Base-by-base conservation (phyloP, 306 rosid genomes). In the Calophaca sinica region DNA sequence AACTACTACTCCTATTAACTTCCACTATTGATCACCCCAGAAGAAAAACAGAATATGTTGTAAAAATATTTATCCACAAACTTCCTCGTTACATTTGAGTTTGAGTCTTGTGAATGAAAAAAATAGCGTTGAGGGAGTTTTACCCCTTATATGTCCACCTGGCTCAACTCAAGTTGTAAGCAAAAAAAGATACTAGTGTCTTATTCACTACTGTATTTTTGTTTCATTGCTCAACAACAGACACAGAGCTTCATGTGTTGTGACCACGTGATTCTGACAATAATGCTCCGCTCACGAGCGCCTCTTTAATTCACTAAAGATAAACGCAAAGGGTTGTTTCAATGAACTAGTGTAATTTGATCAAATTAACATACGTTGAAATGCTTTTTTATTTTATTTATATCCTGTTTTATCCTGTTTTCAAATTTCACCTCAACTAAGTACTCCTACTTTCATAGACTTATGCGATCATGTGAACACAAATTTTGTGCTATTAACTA, bases 181-280 rank as follows among this genome's bases (percentile, higher is more conserved):
- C n/a, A 20, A 20, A 20, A 20, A 20, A 20, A 20, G 26, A 20
- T 20, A 20, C 26, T 20, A 20, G 26, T 20, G 26, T 20, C 26
- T 20, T 20, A 20, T 0, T 74, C 42, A 28, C 36, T 74, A 50
- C 54, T 2, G 39, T 58, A 7, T 44, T 58, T 44, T 72, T 5
- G 45, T 59, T 55, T 71, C 65, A 61, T 51, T 49, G 72, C 28
- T 78, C 77, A 62, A 52, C 74, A 54, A 79, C 53, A 61, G 50
- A 6, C 26, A 20, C 26, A 20, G 26, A 20, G 50, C 13, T 45
- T 32, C 58, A 67, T 69, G 48, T 20, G 50, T 78, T 28, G 45
- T 28, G 51, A 51, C 7, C 82, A 71, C 72, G 83, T 72, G 83
- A 72, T 79, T 72, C 74, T 72, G 74, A 79, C 83, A 44, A 12